Evolutionary conservation across 371 early-diverging fungal genomes (phyloP).

Genomic region (Neoconidiobolus thromboides): DNA sequence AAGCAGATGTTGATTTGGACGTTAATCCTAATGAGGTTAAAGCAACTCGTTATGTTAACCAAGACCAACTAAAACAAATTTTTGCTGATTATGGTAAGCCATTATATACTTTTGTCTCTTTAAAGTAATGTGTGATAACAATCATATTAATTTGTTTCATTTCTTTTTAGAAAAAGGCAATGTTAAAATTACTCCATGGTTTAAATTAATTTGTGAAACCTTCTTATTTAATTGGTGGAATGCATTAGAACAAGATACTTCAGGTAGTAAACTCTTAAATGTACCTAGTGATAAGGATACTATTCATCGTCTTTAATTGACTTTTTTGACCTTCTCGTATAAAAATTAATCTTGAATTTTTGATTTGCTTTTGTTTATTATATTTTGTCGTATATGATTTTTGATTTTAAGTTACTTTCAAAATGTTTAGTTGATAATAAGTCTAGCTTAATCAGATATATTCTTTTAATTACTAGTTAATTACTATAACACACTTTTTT

Average conservation of each 20-base stretch:
- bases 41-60: constrained; percentile 45
- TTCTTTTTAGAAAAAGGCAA: constrained; percentile 8
- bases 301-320: constrained; percentile 17
- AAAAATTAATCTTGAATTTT: no score
- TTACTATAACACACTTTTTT: no score
- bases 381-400: no score
- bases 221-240: constrained; percentile 93
- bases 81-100: no score
- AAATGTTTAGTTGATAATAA: no score
- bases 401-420: no score
- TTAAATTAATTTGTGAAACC: constrained; percentile 70
- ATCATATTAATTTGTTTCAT: neutral
- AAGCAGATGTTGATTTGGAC: constrained; percentile 39
- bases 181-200: constrained; percentile 86
- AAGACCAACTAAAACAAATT: constrained; percentile 38
- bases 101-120: constrained; percentile 21
- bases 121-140: constrained; percentile 24
- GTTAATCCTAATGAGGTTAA: constrained; percentile 72
- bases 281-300: constrained; percentile 37
- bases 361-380: no score
- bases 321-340: no score
- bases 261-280: neutral
- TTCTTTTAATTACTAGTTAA: no score
- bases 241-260: constrained; percentile 47
- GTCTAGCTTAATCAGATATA: no score